Evolutionary conservation across 345 rosid species (phyloP).

Genomic region (Combretum micranthum): DNA sequence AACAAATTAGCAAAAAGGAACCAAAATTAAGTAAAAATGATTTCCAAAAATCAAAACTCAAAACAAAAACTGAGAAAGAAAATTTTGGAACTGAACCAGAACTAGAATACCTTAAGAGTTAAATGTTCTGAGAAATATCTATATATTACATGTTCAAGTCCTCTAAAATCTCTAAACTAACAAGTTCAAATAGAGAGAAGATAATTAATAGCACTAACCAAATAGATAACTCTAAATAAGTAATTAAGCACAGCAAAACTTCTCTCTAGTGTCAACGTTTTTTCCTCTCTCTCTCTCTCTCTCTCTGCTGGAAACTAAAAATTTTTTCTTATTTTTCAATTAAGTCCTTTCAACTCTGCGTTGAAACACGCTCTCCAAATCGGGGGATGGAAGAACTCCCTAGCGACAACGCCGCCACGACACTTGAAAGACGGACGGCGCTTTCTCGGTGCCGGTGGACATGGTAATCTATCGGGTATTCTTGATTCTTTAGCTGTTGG

Average conservation of each 20-base stretch:
- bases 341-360: constrained; percentile 49
- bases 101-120: background rate
- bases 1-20: too few relatives aligned
- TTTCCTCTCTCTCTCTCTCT: too few relatives aligned
- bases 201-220: too few relatives aligned
- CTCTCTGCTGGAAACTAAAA: background rate
- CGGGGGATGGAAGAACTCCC: constrained; percentile 82
- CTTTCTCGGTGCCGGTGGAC: constrained; percentile 89
- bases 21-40: background rate
- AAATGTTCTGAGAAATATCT: too few relatives aligned
- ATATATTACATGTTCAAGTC: too few relatives aligned
- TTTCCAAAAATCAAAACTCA: background rate
- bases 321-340: background rate
- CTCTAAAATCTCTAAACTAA: too few relatives aligned
- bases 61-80: background rate
- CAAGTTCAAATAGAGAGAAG: too few relatives aligned
- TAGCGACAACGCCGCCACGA: constrained; percentile 30
- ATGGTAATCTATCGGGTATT: constrained; percentile 54
- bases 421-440: constrained; percentile 52
- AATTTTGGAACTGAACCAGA: background rate
- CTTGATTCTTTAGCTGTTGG: constrained; percentile 76
- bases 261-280: too few relatives aligned
- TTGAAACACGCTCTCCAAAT: constrained; percentile 72
- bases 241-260: too few relatives aligned
- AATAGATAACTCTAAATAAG: too few relatives aligned